A percentile compares a stretch with the other conserved stretches of the same genome.
Conservation (phyloP, 108 stramenopile species). For the Ochromonas danica region DNA sequence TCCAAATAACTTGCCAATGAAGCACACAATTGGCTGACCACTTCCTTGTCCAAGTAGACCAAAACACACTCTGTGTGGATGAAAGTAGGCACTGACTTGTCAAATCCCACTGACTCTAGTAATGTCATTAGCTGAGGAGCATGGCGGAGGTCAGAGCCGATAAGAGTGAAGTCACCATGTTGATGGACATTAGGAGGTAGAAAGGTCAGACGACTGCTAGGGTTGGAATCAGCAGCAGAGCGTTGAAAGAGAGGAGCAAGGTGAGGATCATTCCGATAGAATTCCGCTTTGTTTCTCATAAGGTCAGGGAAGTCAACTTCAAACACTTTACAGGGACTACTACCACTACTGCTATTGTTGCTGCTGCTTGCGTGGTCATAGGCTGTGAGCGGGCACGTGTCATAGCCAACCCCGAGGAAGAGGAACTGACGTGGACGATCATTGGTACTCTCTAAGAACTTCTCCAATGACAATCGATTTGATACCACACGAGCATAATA, state of each 20-base stretch:
- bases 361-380: background rate
- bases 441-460: background rate
- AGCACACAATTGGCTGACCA: background rate
- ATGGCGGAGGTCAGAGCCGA: background rate
- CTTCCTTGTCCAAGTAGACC: background rate
- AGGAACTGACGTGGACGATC: background rate
- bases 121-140: background rate
- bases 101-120: background rate
- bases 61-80: slow-evolving; percentile 25
- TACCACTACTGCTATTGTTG: background rate
- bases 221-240: background rate
- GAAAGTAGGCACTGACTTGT: background rate
- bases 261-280: background rate
- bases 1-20: too few species aligned
- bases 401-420: background rate
- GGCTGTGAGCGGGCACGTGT: background rate
- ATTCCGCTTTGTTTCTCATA: background rate
- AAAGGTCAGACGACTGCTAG: background rate
- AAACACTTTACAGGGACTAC: background rate
- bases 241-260: background rate
- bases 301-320: slow-evolving; percentile 21
- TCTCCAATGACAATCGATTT: background rate
- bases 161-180: background rate
- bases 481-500: background rate
- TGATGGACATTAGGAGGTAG: background rate